Conservation (phyloP, 1,139 yeast species). For the Ogataea hybrid region DNA sequence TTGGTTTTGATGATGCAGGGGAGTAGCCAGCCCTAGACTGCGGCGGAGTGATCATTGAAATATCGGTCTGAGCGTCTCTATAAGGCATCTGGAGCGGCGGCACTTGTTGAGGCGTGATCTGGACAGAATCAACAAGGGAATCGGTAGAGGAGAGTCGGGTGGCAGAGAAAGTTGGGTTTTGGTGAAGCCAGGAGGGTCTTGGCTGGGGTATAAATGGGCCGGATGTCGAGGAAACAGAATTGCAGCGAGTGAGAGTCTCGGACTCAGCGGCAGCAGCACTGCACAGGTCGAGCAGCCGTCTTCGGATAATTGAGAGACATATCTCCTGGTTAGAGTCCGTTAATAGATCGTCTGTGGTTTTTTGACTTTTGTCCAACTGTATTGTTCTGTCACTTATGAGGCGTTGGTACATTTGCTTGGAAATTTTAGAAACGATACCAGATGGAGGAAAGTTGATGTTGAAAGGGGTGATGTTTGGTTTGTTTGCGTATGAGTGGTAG, state of each 20-base stretch:
- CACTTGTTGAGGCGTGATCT: constrained; percentile 15
- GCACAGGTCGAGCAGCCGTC: constrained; percentile 35
- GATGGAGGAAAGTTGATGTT: constrained; percentile 41
- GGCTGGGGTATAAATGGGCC: constrained; percentile 10
- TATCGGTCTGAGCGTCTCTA: constrained; percentile 13
- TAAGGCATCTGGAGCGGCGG: constrained; percentile 9
- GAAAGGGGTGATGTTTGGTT: constrained; percentile 42
- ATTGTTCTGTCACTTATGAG: constrained; percentile 29
- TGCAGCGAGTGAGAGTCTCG: constrained; percentile 23
- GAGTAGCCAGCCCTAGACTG: constrained; percentile 21
- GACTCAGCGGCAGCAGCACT: constrained; percentile 19
- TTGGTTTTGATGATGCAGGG: constrained; percentile 9
- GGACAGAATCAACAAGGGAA: constrained; percentile 32
- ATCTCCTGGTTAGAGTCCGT: constrained; percentile 24
- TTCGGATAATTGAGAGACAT: constrained; percentile 37
- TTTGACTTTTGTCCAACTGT: constrained; percentile 34
- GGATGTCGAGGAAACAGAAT: constrained; percentile 21
- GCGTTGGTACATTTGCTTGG: constrained; percentile 35
- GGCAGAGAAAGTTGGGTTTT: constrained; percentile 27
- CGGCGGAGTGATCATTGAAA: constrained; percentile 21
- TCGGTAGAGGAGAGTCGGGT: constrained; percentile 32
- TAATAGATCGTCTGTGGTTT: constrained; percentile 30
- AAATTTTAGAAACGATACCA: constrained; percentile 39
- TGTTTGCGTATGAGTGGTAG: constrained; percentile 35
- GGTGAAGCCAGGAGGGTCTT: constrained; percentile 34